These are phyloP conservation scores for Komagataella phaffii DNA, from an alignment of 805 yeast species.

Conservation along the genomic window DNA sequence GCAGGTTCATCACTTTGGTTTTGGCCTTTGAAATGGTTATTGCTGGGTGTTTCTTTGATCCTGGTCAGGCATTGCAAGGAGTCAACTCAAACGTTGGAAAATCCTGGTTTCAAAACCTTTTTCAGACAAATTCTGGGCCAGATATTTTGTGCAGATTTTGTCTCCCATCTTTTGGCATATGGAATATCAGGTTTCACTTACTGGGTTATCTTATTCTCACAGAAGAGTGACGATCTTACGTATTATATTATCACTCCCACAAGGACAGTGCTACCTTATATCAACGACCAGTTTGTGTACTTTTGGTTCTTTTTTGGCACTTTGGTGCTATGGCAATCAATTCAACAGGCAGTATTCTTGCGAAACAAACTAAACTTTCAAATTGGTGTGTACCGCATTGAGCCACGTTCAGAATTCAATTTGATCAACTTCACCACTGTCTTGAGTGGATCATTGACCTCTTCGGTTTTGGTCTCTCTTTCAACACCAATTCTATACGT, in stretches of 20 bases:
- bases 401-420: slow-evolving; percentile 15
- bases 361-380: slow-evolving; percentile 37
- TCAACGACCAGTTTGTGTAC: slow-evolving; percentile 31
- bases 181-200: slow-evolving; percentile 9
- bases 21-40: slow-evolving; percentile 12
- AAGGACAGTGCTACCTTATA: slow-evolving; percentile 24
- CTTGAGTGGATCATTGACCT: slow-evolving; percentile 23
- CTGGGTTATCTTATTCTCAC: slow-evolving; percentile 9
- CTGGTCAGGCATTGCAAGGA: slow-evolving; percentile 16
- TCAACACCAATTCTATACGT: slow-evolving; percentile 25
- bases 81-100: slow-evolving; percentile 12
- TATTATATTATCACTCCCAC: slow-evolving; percentile 19
- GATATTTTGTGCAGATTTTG: slow-evolving; percentile 10
- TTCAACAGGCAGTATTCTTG: slow-evolving; percentile 39
- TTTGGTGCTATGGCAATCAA: slow-evolving; percentile 30
- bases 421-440: slow-evolving; percentile 14
- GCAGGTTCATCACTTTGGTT: slow-evolving; percentile 8
- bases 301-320: slow-evolving; percentile 31
- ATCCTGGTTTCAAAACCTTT: slow-evolving; percentile 10
- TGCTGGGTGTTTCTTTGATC: slow-evolving; percentile 16
- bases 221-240: slow-evolving; percentile 9
- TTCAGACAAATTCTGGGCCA: slow-evolving; percentile 14
- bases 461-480: slow-evolving; percentile 16
- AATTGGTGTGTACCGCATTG: slow-evolving; percentile 24
- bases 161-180: slow-evolving; percentile 10